Percentiles rank a stretch among this genome's conserved stretches.
These are phyloP conservation scores for Penicillium hesseltinei DNA, from an alignment of 2,329 filamentous ascomycete genomes.

Conservation along the genomic window DNA sequence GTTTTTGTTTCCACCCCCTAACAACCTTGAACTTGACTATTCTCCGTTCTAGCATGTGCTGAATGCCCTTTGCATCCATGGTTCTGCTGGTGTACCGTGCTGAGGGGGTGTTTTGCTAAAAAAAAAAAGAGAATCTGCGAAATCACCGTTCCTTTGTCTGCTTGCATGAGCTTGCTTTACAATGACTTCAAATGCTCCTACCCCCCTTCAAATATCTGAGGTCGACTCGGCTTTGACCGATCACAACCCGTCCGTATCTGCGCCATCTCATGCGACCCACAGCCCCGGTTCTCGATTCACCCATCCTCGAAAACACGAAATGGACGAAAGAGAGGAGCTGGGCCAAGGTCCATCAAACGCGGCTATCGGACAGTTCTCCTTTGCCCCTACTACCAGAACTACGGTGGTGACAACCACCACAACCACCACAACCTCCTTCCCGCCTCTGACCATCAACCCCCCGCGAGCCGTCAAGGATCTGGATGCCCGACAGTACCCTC, in stretches of 20 bases:
- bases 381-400: constrained; percentile 62
- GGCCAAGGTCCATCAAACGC: constrained; percentile 28
- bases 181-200: constrained; percentile 16
- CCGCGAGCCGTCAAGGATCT: constrained; percentile 69
- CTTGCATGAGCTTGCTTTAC: constrained; percentile 13
- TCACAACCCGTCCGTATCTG: constrained; percentile 18
- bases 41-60: constrained; percentile 6
- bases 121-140: constrained; percentile 2
- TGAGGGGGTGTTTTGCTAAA: constrained; percentile 23
- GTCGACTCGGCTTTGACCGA: constrained; percentile 11
- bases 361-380: constrained; percentile 60
- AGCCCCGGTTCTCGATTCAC: constrained; percentile 15
- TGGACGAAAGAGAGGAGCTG: constrained; percentile 30
- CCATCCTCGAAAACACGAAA: constrained; percentile 24
- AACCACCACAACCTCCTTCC: constrained; percentile 77
- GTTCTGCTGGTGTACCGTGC: constrained; percentile 19
- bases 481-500: constrained; percentile 84
- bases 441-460: constrained; percentile 75
- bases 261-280: constrained; percentile 11
- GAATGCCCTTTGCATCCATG: constrained; percentile 27
- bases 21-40: neutral
- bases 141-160: constrained; percentile 5
- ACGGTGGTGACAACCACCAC: constrained; percentile 84
- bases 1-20: constrained; percentile 4
- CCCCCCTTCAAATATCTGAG: constrained; percentile 6